Evolutionary conservation across 2,329 filamentous ascomycete species (phyloP).

Genomic region (Shiraia bambusicola): DNA sequence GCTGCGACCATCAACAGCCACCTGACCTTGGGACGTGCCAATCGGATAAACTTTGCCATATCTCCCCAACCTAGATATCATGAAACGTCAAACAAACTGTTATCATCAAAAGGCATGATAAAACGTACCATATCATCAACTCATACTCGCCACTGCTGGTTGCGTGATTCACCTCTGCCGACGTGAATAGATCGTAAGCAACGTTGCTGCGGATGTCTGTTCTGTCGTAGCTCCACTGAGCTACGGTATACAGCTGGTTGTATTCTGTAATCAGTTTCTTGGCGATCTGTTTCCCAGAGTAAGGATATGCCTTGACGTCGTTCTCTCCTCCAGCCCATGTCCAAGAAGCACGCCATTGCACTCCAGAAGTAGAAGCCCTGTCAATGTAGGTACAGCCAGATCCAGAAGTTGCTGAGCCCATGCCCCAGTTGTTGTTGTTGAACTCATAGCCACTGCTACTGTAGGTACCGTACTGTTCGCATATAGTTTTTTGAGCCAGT

Average conservation of each 20-base stretch:
- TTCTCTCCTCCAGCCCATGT: constrained; percentile 8
- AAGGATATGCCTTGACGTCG: constrained; percentile 10
- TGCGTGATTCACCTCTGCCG: constrained; percentile 14
- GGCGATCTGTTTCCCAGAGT: constrained; percentile 6
- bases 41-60: constrained; percentile 48
- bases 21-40: constrained; percentile 7
- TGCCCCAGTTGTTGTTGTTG: constrained; percentile 12
- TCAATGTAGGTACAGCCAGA: constrained; percentile 9
- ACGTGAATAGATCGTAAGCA: constrained; percentile 22
- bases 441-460: constrained; percentile 9
- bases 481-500: background rate
- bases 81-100: background rate
- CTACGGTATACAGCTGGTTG: constrained; percentile 13
- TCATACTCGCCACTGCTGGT: constrained; percentile 21
- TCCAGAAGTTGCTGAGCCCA: constrained; percentile 5
- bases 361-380: background rate
- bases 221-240: constrained; percentile 17
- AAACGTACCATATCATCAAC: constrained; percentile 19
- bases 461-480: constrained; percentile 9
- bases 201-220: constrained; percentile 15
- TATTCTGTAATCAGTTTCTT: constrained; percentile 12
- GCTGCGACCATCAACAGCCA: constrained; percentile 52
- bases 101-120: background rate
- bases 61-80: constrained; percentile 51
- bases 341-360: constrained; percentile 9